Percentiles rank a stretch among this genome's conserved stretches.
phyloP scores from a whole-genome alignment of 139 green algal genomes.

The Eudorina sp. region DNA sequence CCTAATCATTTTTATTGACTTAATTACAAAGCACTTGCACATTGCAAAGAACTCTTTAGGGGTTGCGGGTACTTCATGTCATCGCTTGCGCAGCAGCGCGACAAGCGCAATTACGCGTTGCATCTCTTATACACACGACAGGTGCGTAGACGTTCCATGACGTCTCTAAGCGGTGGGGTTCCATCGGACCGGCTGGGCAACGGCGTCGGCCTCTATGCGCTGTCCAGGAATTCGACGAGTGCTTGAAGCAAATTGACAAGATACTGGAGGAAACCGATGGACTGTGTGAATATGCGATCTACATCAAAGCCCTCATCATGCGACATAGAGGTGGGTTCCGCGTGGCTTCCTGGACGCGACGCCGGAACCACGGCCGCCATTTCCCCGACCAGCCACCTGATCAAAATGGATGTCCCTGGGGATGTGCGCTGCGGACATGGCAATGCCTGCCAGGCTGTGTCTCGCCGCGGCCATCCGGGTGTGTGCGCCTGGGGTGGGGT shows the following conservation, averaged over 20 bases:
- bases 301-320: conserved; percentile 83
- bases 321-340: conserved; percentile 71
- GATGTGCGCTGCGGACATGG: no score
- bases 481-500: no score
- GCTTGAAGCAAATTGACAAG: conserved; percentile 71
- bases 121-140: conserved; percentile 75
- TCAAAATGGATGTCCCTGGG: no score
- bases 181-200: neutral
- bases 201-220: neutral
- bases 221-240: conserved; percentile 81
- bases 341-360: no score
- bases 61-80: conserved; percentile 4
- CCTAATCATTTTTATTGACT: neutral
- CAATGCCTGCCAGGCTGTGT: no score
- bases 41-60: no score
- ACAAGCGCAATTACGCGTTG: conserved; percentile 67
- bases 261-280: conserved; percentile 63
- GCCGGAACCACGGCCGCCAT: no score
- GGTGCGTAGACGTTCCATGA: conserved; percentile 40
- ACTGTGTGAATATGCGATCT: conserved; percentile 76
- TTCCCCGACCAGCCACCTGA: no score
- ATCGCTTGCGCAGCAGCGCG: conserved; percentile 19
- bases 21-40: no score
- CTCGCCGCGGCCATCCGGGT: no score
- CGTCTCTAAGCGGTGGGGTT: neutral